Evolutionary conservation across 495 filamentous ascomycete genomes (phyloP), one percentile per base, ranked within the genome.

Genomic region (Lophium mytilinum): DNA sequence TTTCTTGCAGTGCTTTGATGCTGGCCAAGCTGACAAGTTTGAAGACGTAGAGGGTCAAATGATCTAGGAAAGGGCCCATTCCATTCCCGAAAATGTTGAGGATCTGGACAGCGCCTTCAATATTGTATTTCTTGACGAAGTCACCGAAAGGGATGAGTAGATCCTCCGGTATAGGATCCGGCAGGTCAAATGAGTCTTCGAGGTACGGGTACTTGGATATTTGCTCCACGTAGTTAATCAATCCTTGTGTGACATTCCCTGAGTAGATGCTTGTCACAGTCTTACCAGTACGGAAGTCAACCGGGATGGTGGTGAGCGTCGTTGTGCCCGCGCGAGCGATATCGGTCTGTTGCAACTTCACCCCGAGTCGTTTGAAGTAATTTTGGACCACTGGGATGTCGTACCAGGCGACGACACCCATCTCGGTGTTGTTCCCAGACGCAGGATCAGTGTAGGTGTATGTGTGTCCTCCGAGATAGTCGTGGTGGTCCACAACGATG

Each of bases 381-480:
- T 71, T 61, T 0, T 55, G 64, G 12, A 70, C 69, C 41, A 71
- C 43, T 0, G 49, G 14, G 21, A 63, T 61, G 60, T 78, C 69
- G 18, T 69, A 50, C 55, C 66, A 76, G 9, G 67, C 53, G 6
- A 66, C 56, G 0, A 79, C 71, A 33, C 76, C 75, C 51, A 72
- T 71, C 60, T 80, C 72, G 52, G 76, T 66, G 1, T 68, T 64
- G 0, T 48, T 58, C 7, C 65, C 64, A 11, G 72, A 73, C 5
- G n/a, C 52, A 6, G 75, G 71, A 56, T 78, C 75, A 30, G 54
- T 53, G 63, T 73, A 75, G 30, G 73, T 73, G 34, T 69, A 56
- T 10, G 65, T 63, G 49, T 75, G 71, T 35, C 77, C 76, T 10
- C 77, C 77, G 11, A 78, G 62, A 8, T 46, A 17, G 6, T 61